Evolutionary conservation across 441 rosid species (phyloP), one percentile per base, ranked within the genome.

Genomic region (Erodium moschatum): DNA sequence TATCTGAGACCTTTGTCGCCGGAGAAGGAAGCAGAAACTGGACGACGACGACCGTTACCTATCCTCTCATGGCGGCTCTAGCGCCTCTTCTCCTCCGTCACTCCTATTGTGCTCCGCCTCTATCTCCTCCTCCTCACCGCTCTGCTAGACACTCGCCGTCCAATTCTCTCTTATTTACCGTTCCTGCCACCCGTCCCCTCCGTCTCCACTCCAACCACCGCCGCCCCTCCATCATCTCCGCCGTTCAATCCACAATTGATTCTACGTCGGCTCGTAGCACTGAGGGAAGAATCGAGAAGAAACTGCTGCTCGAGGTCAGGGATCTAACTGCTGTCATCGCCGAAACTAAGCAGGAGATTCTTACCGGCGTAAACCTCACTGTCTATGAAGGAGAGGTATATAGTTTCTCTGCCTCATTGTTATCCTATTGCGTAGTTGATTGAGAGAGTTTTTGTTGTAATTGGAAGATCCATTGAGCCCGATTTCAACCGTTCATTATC

Each of bases 341-440:
- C 1, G 93, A 91, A 68, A 77, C 98, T 42, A 84, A 83, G 66
- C 90, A 88, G 80, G 88, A 89, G 83, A 88, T 94, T 69, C 87
- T 89, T 69, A 86, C 85, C 76, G 96, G 97, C 38, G 90, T 91
- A 4, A 80, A 86, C 69, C 84, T 94, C 11, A 73, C 87, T 56
- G 71, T 94, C 31, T 76, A 79, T 74, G 89, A 87, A 79, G 98
- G 98, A 75, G 96, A 93, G 96, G 97, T 93, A 46, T 33, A 60
- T 44, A 10, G 42, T 5, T 38, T 66, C 20, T 31, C 60, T n/a
- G n/a, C 60, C 58, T 15, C 58, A 5, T n/a, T 19, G 3, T 50
- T 19, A 50, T 15, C 58, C 19, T 15, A 4, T 13, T 2, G 6
- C 18, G 1, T 50, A 13, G 19, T 6, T 15, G 16, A 12, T 52